Base-by-base conservation (phyloP, 2,329 filamentous ascomycete genomes). In the Fusarium papillatum region DNA sequence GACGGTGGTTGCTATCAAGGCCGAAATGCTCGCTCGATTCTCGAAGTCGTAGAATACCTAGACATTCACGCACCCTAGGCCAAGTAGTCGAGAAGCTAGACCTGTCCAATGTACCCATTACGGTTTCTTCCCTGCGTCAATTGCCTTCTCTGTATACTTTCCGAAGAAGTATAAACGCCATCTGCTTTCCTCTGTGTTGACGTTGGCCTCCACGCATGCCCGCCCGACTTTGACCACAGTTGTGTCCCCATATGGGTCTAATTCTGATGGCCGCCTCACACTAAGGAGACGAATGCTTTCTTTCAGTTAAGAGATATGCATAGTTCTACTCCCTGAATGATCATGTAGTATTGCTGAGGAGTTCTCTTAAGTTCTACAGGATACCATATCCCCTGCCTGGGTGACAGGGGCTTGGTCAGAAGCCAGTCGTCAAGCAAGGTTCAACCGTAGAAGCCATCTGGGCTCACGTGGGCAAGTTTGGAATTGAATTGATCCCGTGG, bases 61-160 rank as follows among this genome's bases (percentile, higher is more conserved):
- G 3, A 13, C 46, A 19, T 50, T 26, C 24, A 50, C 24, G 5
- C 46, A 29, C 9, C 46, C 3, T 2, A 11, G 46, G 8, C 16
- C 24, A 50, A 17, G 9, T 9, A 38, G 24, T 17, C 17, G 5
- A 50, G 16, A 50, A 19, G 24, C 7, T 13, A 7, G 3, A 2
- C 10, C 1, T 53, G 4, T 3, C 10, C 24, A 29, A 13, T 7
- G 2, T 19, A 13, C 11, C 7, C 26, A 5, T 29, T 19, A 13
- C 17, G 19, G 6, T 53, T 7, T 4, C 10, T 19, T 26, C 13
- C 24, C 16, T 19, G 7, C 6, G 0, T 53, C 1, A 1, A 19
- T 29, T 19, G 1, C 10, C 2, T 53, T 2, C 26, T 53, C 0
- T 29, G 3, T 1, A 19, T 53, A 4, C 5, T 19, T 50, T 53